Evolutionary conservation across 1,284 basidiomycete genomes (phyloP).

Genomic region (Cryptococcus deneoformans): DNA sequence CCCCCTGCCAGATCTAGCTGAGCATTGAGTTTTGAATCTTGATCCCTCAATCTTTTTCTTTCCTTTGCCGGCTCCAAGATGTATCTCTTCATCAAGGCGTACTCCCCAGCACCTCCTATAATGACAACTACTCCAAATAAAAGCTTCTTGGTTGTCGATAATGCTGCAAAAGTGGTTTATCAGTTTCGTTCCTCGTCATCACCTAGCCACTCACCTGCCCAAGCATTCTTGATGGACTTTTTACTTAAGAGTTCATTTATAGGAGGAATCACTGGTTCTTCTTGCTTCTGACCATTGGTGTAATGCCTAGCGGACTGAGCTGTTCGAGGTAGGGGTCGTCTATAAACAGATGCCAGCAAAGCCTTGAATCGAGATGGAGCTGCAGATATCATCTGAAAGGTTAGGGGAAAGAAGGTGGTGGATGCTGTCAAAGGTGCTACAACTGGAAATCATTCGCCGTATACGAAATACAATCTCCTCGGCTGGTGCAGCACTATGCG

Average conservation of each 20-base stretch:
- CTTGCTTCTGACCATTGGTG: background rate
- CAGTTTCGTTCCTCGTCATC: background rate
- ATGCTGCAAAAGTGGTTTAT: background rate
- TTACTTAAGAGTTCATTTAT: background rate
- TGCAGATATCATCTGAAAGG: too few species aligned
- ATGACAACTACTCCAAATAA: background rate
- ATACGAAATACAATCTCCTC: too few species aligned
- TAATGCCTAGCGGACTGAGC: too few species aligned
- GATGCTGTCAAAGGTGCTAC: too few species aligned
- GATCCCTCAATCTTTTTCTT: background rate
- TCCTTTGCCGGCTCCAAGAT: constrained; percentile 1
- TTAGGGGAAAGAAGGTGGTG: too few species aligned
- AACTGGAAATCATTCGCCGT: too few species aligned
- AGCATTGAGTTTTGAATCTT: background rate
- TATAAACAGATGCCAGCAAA: too few species aligned
- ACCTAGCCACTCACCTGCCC: background rate
- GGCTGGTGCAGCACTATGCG: too few species aligned
- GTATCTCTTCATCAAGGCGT: background rate
- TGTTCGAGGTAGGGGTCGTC: too few species aligned
- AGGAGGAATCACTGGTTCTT: background rate
- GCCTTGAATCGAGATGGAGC: too few species aligned
- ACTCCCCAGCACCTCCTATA: background rate
- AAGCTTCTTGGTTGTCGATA: background rate
- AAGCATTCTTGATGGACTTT: background rate
- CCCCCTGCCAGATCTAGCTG: background rate